Evolutionary conservation across 345 rosid species (phyloP).

Genomic region (Zanthoxylum bungeanum): DNA sequence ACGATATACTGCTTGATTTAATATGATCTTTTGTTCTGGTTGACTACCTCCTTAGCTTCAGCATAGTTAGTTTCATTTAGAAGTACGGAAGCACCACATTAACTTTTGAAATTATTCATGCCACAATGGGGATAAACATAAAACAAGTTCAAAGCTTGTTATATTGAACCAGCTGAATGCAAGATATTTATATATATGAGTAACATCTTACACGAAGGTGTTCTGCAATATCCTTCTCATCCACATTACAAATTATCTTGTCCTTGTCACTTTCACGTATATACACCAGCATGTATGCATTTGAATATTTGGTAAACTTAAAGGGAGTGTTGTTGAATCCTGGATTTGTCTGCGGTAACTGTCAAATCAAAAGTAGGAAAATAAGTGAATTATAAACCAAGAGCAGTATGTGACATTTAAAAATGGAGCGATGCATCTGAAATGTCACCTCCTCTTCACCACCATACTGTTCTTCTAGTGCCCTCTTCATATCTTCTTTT

Average conservation of each 20-base stretch:
- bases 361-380: slow-evolving; percentile 29
- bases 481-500: slow-evolving; percentile 88
- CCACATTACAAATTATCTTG: slow-evolving; percentile 93
- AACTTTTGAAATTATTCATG: neutral
- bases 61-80: neutral
- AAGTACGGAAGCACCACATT: neutral
- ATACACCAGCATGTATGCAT: slow-evolving; percentile 99
- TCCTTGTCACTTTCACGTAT: slow-evolving; percentile 96
- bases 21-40: neutral
- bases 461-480: slow-evolving; percentile 96
- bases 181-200: slow-evolving; percentile 11
- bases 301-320: slow-evolving; percentile 88
- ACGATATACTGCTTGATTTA: slow-evolving; percentile 1
- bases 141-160: slow-evolving; percentile 2
- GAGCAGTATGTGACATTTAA: neutral
- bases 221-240: slow-evolving; percentile 94
- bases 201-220: slow-evolving; percentile 76
- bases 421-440: neutral
- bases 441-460: slow-evolving; percentile 89
- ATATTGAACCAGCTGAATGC: slow-evolving; percentile 6
- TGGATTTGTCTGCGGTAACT: slow-evolving; percentile 90
- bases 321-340: slow-evolving; percentile 92
- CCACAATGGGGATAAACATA: slow-evolving; percentile 1
- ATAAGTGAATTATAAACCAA: slow-evolving; percentile 16
- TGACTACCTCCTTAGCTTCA: slow-evolving; percentile 12